These are phyloP conservation scores for Diutina catenulata DNA, from an alignment of 1,139 yeast species.

Conservation along the genomic window DNA sequence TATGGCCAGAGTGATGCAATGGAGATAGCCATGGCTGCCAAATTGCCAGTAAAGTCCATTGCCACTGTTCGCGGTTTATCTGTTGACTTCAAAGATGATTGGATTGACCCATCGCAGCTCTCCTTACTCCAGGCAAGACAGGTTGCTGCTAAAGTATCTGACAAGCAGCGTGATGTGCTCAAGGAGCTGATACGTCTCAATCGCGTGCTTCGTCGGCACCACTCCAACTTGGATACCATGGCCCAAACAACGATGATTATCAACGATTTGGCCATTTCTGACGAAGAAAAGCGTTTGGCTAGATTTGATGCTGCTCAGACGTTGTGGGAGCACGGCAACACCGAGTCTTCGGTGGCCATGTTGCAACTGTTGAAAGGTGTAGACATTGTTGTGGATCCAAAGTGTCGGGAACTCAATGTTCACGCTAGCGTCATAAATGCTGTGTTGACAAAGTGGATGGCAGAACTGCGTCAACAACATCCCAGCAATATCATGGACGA, in stretches of 20 bases:
- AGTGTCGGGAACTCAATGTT: conserved; percentile 15
- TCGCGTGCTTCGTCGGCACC: conserved; percentile 10
- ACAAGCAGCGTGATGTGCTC: conserved; percentile 7
- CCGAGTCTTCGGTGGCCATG: conserved; percentile 41
- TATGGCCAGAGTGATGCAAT: neutral
- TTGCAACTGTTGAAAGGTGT: conserved; percentile 17
- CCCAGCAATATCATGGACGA: conserved; percentile 44
- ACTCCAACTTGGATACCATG: conserved; percentile 10
- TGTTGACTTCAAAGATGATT: neutral
- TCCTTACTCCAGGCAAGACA: neutral
- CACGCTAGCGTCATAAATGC: conserved; percentile 28
- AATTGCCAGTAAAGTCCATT: too few relatives aligned
- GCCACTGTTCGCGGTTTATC: conserved; percentile 6
- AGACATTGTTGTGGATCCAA: conserved; percentile 12
- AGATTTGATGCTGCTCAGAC: conserved; percentile 41
- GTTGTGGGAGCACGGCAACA: conserved; percentile 48
- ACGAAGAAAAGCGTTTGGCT: conserved; percentile 24
- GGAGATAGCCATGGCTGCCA: too few relatives aligned
- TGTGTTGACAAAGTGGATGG: conserved; percentile 57
- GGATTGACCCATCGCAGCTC: neutral
- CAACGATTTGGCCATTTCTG: too few relatives aligned
- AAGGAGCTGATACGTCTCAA: conserved; percentile 9
- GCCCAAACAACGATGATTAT: too few relatives aligned
- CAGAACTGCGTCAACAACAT: conserved; percentile 57
- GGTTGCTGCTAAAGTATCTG: neutral